Conservation (phyloP, 805 yeast genomes). For the Candida qinlingensis region DNA sequence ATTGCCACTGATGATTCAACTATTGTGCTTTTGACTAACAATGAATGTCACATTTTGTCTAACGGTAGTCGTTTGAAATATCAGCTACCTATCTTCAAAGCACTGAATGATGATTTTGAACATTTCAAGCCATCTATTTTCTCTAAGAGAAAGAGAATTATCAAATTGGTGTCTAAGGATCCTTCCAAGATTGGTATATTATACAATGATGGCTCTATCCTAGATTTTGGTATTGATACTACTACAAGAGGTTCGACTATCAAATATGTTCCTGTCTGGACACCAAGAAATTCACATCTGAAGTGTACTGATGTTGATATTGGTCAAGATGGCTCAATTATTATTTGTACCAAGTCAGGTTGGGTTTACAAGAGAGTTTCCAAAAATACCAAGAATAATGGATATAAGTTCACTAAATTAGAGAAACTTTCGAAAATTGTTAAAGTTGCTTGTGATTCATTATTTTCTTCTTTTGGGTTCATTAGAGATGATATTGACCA, state of each 20-base stretch:
- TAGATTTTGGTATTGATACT: constrained; percentile 29
- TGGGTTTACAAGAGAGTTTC: constrained; percentile 41
- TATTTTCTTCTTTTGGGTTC: constrained; percentile 62
- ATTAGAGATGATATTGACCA: constrained; percentile 56
- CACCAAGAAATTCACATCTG: constrained; percentile 51
- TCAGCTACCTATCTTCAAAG: constrained; percentile 28
- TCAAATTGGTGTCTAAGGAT: constrained; percentile 33
- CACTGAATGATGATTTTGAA: constrained; percentile 41
- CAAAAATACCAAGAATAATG: constrained; percentile 19
- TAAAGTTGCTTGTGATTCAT: constrained; percentile 59
- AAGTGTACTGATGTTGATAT: constrained; percentile 63
- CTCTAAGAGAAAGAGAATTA: constrained; percentile 33
- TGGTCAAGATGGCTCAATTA: constrained; percentile 60
- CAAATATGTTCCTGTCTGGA: constrained; percentile 53
- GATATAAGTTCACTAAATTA: constrained; percentile 49
- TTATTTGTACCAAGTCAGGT: constrained; percentile 67
- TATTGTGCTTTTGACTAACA: constrained; percentile 48
- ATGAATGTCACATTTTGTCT: constrained; percentile 59
- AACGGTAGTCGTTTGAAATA: constrained; percentile 54
- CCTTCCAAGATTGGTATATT: constrained; percentile 42
- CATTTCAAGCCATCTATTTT: constrained; percentile 47
- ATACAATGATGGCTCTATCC: constrained; percentile 50
- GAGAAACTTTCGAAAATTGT: constrained; percentile 52
- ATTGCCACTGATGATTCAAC: constrained; percentile 68
- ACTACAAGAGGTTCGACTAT: constrained; percentile 29